phyloP scores from a whole-genome alignment of 345 rosid species.

The Eucalyptus camaldulensis region DNA sequence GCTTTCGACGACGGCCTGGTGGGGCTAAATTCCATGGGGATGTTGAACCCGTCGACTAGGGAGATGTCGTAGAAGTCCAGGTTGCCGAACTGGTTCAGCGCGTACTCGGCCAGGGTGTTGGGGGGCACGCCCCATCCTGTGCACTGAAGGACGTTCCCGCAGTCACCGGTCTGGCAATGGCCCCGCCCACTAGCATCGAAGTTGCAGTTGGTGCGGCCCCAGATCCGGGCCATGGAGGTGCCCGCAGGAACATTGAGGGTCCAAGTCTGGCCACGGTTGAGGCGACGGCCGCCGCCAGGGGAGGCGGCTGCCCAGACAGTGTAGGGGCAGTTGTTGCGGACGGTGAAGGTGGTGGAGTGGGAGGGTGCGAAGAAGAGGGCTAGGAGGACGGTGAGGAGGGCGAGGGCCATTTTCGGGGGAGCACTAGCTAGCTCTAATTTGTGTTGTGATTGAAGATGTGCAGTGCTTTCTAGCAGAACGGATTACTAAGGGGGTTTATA shows the following conservation, averaged over 20 bases:
- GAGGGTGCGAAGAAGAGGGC: neutral
- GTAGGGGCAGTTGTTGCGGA: conserved; percentile 11
- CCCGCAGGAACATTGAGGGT: neutral
- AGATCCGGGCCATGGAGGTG: conserved; percentile 8
- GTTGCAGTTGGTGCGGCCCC: conserved; percentile 17
- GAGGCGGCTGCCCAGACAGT: conserved; percentile 15
- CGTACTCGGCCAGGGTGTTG: conserved; percentile 19
- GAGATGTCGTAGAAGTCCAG: conserved; percentile 22
- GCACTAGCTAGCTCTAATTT: rapidly evolving
- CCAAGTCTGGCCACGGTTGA: conserved; percentile 11
- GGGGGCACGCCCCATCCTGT: conserved; percentile 11
- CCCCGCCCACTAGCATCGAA: conserved; percentile 16
- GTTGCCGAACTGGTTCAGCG: conserved; percentile 10
- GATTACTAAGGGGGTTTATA: neutral
- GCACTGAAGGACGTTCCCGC: conserved; percentile 9
- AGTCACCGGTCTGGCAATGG: conserved; percentile 16
- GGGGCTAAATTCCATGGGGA: conserved; percentile 15
- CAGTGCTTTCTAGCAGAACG: neutral
- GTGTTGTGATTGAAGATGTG: neutral
- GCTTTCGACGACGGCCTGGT: neutral
- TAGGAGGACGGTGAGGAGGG: neutral
- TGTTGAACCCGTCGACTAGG: conserved; percentile 18
- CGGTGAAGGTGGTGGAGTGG: neutral
- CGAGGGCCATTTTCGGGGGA: neutral
- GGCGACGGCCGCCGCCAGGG: conserved; percentile 14